Base-by-base conservation (phyloP, 176 grass and related monocot genomes). In the Cenchrus fungigraminus region DNA sequence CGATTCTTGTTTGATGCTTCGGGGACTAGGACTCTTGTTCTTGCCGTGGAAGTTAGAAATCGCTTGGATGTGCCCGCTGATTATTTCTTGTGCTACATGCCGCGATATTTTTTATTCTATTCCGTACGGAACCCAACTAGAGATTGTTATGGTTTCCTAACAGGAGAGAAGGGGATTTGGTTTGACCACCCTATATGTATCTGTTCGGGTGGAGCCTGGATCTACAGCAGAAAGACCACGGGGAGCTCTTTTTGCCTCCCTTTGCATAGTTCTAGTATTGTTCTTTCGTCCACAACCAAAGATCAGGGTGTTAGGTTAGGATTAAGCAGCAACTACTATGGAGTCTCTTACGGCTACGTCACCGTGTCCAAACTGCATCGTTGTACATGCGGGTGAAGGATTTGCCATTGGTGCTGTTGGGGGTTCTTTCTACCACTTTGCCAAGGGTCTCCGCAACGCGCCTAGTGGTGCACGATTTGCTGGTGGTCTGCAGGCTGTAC, bases 351-450 rank as follows among this genome's bases (percentile, higher is more conserved):
- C 53, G 12, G 89, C 83, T 0, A 76, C 68, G 20, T 73, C 87
- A 9, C 86, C 81, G 3, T 93, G 86, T 79, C 91, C 81, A 12
- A 79, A 71, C 54, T 66, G 88, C 73, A 91, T 91, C 76, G 5
- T 91, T 3, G 47, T 40, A 12, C 86, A 93, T 60, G 47, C 64
- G 6, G 83, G 88, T 51, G 9, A 6, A 0, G 69, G 16, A 0
- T 92, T 95, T 20, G 79, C 25, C 29, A 31, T 93, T 66, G 90
- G 88, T 45, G 82, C 76, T 17, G 74, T 95, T 1, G 74, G 93
- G 13, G 91, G 90, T 53, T 92, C 86, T 14, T 54, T 16, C 29
- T 92, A 22, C 55, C 79, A 89, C 83, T 92, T 94, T 29, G 2
- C 83, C 70, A 91, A 86, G 74, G 89, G 87, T 49, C 20, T 97